Conservation (phyloP, 2,329 filamentous ascomycete species). For the Mycosphaerelloides madeirae region DNA sequence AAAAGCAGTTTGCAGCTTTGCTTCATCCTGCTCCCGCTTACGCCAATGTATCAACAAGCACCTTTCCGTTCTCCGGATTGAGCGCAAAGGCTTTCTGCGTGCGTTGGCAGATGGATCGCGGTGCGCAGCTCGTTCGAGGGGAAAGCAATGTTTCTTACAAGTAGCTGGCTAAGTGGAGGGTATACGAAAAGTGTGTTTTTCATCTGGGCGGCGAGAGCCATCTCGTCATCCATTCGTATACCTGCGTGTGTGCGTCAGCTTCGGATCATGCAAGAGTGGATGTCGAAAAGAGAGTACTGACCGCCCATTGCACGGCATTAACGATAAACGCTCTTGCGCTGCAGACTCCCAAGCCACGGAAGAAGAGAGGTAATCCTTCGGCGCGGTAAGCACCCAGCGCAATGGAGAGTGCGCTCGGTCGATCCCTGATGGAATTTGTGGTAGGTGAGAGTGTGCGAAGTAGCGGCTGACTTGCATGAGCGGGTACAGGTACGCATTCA, state of each 20-base stretch:
- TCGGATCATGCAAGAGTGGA: background rate
- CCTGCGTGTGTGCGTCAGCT: conserved; percentile 10
- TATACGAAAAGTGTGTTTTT: no score
- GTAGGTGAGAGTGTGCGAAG: conserved; percentile 2
- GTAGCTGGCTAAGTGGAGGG: no score
- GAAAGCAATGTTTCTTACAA: no score
- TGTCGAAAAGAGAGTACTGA: conserved; percentile 32
- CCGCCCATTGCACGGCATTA: conserved; percentile 87
- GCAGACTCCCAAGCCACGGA: conserved; percentile 75
- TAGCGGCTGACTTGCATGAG: conserved; percentile 13
- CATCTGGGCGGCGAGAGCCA: background rate
- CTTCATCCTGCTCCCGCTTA: background rate
- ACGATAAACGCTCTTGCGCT: conserved; percentile 84
- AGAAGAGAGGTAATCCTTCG: conserved; percentile 72
- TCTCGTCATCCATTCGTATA: conserved; percentile 80
- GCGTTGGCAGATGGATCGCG: no score
- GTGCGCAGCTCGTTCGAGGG: no score
- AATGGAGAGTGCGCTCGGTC: conserved; percentile 57
- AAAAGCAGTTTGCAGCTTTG: conserved; percentile 1
- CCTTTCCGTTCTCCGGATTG: no score
- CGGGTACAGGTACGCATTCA: conserved; percentile 5
- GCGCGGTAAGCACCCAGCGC: conserved; percentile 63
- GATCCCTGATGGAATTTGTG: conserved; percentile 1
- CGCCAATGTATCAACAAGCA: no score
- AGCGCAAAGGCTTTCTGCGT: no score